Evolutionary conservation across 2,329 filamentous ascomycete genomes (phyloP).

Genomic region (Beauveria rudraprayagi): DNA sequence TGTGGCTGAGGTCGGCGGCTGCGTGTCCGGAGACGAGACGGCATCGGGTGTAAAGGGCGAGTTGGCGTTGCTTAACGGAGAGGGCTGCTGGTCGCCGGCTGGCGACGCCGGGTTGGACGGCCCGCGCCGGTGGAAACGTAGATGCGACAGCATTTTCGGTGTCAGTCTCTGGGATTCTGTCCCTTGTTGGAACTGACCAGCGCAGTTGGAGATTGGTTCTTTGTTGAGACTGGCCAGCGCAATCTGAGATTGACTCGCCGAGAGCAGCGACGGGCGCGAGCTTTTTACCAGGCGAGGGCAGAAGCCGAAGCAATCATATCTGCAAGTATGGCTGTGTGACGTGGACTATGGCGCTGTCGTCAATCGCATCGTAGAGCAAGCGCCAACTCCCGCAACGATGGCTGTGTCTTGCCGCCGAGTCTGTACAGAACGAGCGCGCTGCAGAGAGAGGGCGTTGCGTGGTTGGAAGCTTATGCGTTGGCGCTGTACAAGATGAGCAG

Average conservation of each 20-base stretch:
- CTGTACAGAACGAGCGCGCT: background rate
- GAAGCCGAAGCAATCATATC: background rate
- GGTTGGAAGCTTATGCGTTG: background rate
- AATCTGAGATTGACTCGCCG: background rate
- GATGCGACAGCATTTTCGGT: constrained; percentile 40
- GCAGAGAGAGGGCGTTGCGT: background rate
- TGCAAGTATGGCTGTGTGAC: background rate
- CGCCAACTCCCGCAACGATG: background rate
- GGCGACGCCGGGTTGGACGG: constrained; percentile 49
- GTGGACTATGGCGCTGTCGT: background rate
- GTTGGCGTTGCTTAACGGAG: constrained; percentile 29
- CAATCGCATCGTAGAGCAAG: background rate
- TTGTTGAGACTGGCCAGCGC: background rate
- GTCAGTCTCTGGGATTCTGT: background rate
- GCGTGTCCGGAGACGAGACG: constrained; percentile 26
- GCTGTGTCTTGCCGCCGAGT: background rate
- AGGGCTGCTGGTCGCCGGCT: constrained; percentile 37
- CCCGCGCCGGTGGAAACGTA: constrained; percentile 51
- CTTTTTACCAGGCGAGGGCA: background rate
- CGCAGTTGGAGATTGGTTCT: background rate
- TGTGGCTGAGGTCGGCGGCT: constrained; percentile 26
- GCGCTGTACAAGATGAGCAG: background rate
- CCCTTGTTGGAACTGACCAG: background rate
- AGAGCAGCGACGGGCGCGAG: background rate
- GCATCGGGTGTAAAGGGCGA: constrained; percentile 34